Percentiles rank a stretch among this genome's conserved stretches.
These are phyloP conservation scores for Mortierella sp. DNA, from an alignment of 371 early-diverging fungal genomes.

Conservation along the genomic window DNA sequence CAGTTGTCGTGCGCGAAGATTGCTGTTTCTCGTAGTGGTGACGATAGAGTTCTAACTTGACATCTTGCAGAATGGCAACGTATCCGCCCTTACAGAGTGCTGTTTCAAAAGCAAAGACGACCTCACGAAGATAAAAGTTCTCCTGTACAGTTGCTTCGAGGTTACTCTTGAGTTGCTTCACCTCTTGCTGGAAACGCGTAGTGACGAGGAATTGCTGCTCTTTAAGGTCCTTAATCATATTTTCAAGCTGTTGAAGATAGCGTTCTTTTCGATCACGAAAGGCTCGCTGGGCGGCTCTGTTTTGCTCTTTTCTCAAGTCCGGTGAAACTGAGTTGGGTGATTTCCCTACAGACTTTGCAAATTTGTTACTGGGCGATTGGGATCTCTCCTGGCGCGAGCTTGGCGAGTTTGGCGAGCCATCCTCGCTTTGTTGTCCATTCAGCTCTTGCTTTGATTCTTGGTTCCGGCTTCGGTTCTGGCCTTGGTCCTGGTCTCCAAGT, in stretches of 20 bases:
- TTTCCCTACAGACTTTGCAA: slow-evolving; percentile 76
- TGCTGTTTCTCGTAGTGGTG: slow-evolving; percentile 25
- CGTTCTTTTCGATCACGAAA: slow-evolving; percentile 83
- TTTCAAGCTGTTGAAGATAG: slow-evolving; percentile 73
- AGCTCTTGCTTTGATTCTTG: not conserved
- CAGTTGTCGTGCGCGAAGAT: not conserved
- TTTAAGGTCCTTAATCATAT: slow-evolving; percentile 69
- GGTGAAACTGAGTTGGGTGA: slow-evolving; percentile 73
- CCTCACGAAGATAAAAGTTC: slow-evolving; percentile 65
- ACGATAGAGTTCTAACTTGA: slow-evolving; percentile 33
- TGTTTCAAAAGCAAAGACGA: slow-evolving; percentile 63
- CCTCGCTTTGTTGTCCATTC: not conserved
- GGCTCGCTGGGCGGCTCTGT: slow-evolving; percentile 83
- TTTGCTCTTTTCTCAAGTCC: slow-evolving; percentile 80
- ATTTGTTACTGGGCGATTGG: slow-evolving; percentile 6
- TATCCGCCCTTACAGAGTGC: slow-evolving; percentile 35
- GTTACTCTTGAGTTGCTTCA: slow-evolving; percentile 58
- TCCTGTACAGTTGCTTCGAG: slow-evolving; percentile 67
- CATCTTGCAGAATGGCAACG: slow-evolving; percentile 21
- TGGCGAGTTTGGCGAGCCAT: not conserved
- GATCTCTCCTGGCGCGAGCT: slow-evolving; percentile 7
- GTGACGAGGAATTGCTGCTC: slow-evolving; percentile 61
- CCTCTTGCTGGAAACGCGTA: slow-evolving; percentile 61
- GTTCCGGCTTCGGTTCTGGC: slow-evolving; percentile 1
- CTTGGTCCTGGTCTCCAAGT: not conserved